Evolutionary conservation across 1,139 yeast genomes (phyloP).

Genomic region (Saccharomyces pastorianus): DNA sequence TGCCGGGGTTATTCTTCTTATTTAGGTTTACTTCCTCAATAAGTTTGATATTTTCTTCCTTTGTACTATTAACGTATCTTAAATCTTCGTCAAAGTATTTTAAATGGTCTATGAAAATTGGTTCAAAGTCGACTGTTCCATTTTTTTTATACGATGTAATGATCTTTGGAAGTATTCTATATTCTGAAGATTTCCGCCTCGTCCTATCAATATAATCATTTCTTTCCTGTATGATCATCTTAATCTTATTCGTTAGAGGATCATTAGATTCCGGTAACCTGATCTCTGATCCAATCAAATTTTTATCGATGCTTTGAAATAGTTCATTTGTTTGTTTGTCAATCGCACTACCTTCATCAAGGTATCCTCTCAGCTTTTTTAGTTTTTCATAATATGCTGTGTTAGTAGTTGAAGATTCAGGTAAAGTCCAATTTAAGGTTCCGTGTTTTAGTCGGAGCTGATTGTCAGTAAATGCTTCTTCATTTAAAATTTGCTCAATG

Average conservation of each 20-base stretch:
- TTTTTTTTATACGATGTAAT: constrained; percentile 39
- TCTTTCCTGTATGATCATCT: constrained; percentile 21
- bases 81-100: constrained; percentile 34
- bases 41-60: constrained; percentile 38
- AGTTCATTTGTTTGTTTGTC: constrained; percentile 38
- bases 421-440: constrained; percentile 42
- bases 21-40: constrained; percentile 37
- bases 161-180: constrained; percentile 45
- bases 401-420: constrained; percentile 37
- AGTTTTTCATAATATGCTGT: constrained; percentile 36
- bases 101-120: constrained; percentile 36
- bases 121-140: constrained; percentile 31
- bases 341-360: constrained; percentile 53
- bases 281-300: constrained; percentile 26
- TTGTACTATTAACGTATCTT: constrained; percentile 28
- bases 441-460: constrained; percentile 44
- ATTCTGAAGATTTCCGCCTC: constrained; percentile 41
- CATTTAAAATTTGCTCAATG: constrained; percentile 40
- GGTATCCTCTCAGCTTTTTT: constrained; percentile 40
- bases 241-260: constrained; percentile 18
- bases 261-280: constrained; percentile 22
- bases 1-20: constrained; percentile 4
- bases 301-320: constrained; percentile 26
- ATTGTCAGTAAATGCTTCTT: constrained; percentile 52
- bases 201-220: constrained; percentile 37